Evolutionary conservation across 2,329 filamentous ascomycete species (phyloP).

Genomic region (Ceratocystis papillata): DNA sequence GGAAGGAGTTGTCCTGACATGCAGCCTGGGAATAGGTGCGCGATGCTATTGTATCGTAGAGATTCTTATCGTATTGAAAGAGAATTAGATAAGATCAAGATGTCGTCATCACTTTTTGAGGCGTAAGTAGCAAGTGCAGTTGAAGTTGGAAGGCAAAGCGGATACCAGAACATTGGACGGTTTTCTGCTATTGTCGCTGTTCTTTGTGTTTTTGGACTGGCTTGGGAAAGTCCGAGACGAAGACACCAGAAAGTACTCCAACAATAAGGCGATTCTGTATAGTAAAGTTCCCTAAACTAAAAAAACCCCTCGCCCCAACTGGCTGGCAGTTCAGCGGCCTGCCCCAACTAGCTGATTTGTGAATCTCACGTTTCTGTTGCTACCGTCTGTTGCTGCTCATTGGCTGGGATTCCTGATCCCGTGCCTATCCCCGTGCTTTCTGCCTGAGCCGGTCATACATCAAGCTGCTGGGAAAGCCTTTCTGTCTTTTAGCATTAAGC

Average conservation of each 20-base stretch:
- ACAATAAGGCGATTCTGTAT: too few species aligned
- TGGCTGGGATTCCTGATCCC: constrained; percentile 2
- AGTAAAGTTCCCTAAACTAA: too few species aligned
- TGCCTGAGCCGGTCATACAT: not conserved
- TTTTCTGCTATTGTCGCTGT: not conserved
- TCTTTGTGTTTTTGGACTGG: not conserved
- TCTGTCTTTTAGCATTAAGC: too few species aligned
- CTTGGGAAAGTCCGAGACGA: not conserved
- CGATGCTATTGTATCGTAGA: too few species aligned
- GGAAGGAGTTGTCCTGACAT: too few species aligned
- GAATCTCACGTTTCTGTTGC: too few species aligned
- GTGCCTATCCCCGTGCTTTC: constrained; percentile 3
- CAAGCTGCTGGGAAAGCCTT: not conserved
- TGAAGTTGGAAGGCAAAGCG: not conserved
- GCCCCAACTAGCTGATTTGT: too few species aligned
- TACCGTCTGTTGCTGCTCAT: not conserved
- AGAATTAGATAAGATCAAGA: not conserved
- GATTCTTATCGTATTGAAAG: too few species aligned
- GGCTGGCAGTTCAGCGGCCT: too few species aligned
- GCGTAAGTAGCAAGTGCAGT: not conserved
- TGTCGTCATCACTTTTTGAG: not conserved
- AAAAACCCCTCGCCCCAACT: too few species aligned
- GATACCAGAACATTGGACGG: not conserved
- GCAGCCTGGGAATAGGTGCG: too few species aligned
- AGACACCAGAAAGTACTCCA: too few species aligned